phyloP scores from a whole-genome alignment of 2,329 filamentous ascomycete genomes.

The Botrytis sinoallii region DNA sequence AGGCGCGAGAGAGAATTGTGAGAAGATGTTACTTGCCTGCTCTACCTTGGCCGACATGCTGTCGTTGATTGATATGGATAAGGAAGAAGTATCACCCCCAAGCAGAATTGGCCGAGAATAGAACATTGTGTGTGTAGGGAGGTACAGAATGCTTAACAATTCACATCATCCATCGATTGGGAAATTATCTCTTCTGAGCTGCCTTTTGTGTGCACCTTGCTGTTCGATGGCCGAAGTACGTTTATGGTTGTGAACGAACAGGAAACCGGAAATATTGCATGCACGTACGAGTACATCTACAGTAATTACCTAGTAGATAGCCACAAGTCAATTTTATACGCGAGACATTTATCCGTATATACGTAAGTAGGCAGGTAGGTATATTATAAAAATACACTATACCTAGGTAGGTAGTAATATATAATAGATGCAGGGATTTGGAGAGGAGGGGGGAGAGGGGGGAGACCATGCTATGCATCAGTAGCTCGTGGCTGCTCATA shows the following conservation, averaged over 20 bases:
- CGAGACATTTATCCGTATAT: neutral
- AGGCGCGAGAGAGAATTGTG: slow-evolving; percentile 15
- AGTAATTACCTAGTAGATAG: neutral
- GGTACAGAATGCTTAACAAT: neutral
- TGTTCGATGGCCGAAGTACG: neutral
- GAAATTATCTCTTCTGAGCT: neutral
- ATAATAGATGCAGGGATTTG: neutral
- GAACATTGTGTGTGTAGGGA: neutral
- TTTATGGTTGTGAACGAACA: neutral
- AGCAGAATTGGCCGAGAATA: slow-evolving; percentile 1
- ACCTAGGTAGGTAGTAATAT: neutral
- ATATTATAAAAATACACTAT: neutral
- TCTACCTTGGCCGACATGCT: slow-evolving; percentile 1
- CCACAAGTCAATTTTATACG: neutral
- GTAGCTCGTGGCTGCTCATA: neutral
- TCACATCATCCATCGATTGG: neutral
- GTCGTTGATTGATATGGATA: neutral
- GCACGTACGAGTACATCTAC: neutral
- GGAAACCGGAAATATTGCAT: neutral
- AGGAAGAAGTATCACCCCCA: neutral
- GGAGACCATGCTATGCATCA: neutral
- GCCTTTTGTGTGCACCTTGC: neutral
- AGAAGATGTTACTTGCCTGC: slow-evolving; percentile 3
- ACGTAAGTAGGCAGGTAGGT: neutral
- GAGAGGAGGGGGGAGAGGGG: neutral